Conservation (phyloP, 2,329 filamentous ascomycete genomes). For the Chalara sp. region DNA sequence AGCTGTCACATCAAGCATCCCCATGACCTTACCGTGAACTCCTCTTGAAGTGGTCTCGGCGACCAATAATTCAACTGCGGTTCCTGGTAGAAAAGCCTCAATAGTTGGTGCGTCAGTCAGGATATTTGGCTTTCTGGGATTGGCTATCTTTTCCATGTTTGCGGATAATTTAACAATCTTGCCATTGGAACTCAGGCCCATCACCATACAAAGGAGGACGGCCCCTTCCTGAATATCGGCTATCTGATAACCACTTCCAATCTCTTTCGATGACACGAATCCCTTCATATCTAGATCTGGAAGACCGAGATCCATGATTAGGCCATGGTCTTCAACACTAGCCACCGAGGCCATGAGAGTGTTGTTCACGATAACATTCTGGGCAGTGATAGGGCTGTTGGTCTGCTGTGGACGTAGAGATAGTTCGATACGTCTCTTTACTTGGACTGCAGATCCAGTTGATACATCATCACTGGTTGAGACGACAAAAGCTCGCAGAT, state of each 20-base stretch:
- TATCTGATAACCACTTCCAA: conserved; percentile 59
- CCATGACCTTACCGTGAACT: conserved; percentile 86
- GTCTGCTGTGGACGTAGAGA: conserved; percentile 73
- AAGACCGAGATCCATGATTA: conserved; percentile 87
- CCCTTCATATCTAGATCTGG: conserved; percentile 62
- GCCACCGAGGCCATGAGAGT: conserved; percentile 81
- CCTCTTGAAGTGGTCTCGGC: conserved; percentile 69
- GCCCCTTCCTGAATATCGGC: conserved; percentile 72
- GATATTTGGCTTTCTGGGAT: conserved; percentile 54
- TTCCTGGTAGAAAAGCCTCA: conserved; percentile 84
- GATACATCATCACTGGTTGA: conserved; percentile 65
- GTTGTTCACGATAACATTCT: conserved; percentile 66
- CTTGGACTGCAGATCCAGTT: conserved; percentile 36
- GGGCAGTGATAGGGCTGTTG: conserved; percentile 67
- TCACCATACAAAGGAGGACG: conserved; percentile 78
- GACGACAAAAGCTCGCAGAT: conserved; percentile 74
- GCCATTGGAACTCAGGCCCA: conserved; percentile 65
- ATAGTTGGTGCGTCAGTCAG: conserved; percentile 77
- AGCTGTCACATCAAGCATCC: conserved; percentile 82
- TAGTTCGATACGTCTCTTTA: conserved; percentile 78
- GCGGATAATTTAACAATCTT: conserved; percentile 84
- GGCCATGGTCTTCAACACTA: conserved; percentile 93
- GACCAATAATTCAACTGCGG: conserved; percentile 78
- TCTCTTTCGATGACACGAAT: conserved; percentile 79
- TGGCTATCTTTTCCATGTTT: conserved; percentile 62